Conservation (phyloP, 2,329 filamentous ascomycete genomes). For the Alternaria sp. region DNA sequence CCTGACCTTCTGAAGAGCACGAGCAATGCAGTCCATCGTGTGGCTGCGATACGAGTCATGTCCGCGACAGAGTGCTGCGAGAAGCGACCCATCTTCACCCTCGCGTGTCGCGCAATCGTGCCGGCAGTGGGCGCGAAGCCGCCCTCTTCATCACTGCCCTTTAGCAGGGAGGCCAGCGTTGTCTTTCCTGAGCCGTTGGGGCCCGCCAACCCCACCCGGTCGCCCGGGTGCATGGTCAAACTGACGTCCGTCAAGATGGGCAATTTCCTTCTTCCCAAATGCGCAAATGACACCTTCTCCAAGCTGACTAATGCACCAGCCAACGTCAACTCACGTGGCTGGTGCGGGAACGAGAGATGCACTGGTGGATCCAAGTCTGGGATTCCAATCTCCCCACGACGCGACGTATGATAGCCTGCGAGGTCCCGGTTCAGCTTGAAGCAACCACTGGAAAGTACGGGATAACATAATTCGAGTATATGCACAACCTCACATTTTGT, state of each 20-base stretch:
- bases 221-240: slow-evolving; percentile 75
- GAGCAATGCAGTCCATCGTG: slow-evolving; percentile 66
- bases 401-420: slow-evolving; percentile 58
- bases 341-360: slow-evolving; percentile 66
- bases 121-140: slow-evolving; percentile 66
- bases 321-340: slow-evolving; percentile 74
- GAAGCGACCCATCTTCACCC: slow-evolving; percentile 77
- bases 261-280: slow-evolving; percentile 57
- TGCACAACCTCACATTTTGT: no score
- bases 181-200: slow-evolving; percentile 86
- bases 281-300: slow-evolving; percentile 73
- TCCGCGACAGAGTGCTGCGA: slow-evolving; percentile 80
- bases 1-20: slow-evolving; percentile 73
- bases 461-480: no score
- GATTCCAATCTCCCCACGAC: slow-evolving; percentile 74
- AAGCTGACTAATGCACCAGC: slow-evolving; percentile 76
- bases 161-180: slow-evolving; percentile 75
- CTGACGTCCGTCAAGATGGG: slow-evolving; percentile 68
- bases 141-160: slow-evolving; percentile 56
- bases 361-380: slow-evolving; percentile 66
- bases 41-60: slow-evolving; percentile 73
- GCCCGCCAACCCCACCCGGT: slow-evolving; percentile 77
- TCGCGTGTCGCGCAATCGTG: slow-evolving; percentile 70
- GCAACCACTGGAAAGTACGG: slow-evolving; percentile 58
- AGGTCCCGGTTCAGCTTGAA: slow-evolving; percentile 85